Evolutionary conservation across 2,329 filamentous ascomycete genomes (phyloP).

Genomic region (Hymenoscyphus infarciens): DNA sequence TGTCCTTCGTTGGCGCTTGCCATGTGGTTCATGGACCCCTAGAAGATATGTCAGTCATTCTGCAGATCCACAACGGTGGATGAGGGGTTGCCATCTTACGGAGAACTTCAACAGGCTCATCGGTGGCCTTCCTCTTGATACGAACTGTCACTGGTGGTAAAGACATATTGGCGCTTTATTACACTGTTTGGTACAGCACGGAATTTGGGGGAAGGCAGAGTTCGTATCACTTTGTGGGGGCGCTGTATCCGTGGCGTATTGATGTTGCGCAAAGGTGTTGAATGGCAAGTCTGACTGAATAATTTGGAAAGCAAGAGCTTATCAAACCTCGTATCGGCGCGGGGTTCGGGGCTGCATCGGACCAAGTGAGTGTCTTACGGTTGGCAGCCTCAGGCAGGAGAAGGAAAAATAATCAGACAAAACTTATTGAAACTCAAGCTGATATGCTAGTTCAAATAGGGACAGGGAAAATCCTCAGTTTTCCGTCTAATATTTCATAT

Average conservation of each 20-base stretch:
- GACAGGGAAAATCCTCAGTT: too few relatives aligned
- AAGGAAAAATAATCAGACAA: not conserved
- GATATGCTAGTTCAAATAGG: too few relatives aligned
- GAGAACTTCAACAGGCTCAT: constrained; percentile 35
- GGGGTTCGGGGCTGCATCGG: not conserved
- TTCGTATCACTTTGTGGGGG: not conserved
- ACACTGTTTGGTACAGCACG: not conserved
- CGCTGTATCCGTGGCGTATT: not conserved
- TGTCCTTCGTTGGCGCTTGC: constrained; percentile 27
- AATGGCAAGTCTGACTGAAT: not conserved
- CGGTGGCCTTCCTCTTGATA: constrained; percentile 35
- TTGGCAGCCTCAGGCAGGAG: not conserved
- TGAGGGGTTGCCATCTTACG: constrained; percentile 25
- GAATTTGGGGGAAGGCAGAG: not conserved
- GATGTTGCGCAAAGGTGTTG: not conserved
- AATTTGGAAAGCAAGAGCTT: not conserved
- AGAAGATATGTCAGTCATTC: constrained; percentile 5
- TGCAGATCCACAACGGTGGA: not conserved
- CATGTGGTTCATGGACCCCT: constrained; percentile 32
- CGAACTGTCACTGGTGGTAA: constrained; percentile 32
- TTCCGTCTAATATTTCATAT: too few relatives aligned
- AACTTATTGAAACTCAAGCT: too few relatives aligned
- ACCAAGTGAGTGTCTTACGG: not conserved
- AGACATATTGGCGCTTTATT: constrained; percentile 25
- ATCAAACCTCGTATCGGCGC: not conserved